Evolutionary conservation across 495 filamentous ascomycete genomes (phyloP), one percentile per base, ranked within the genome.

Genomic region (Penicillium dipodomyicola): DNA sequence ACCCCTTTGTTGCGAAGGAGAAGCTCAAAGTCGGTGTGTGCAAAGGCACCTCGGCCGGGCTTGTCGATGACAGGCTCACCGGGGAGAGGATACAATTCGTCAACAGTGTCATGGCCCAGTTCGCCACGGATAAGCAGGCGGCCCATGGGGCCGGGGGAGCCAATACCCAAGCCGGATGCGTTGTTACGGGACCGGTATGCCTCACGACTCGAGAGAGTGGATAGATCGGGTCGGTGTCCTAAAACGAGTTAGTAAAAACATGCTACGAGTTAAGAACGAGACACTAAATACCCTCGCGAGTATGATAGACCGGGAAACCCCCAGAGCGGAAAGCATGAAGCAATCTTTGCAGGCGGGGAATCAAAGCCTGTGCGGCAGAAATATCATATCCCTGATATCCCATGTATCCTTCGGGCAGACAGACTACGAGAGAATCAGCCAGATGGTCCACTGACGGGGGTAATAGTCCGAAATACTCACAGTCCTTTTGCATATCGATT

Each of bases 401-500:
- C 61, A 87, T 77, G 46, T 87, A 87, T 46, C 84, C 84, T 37
- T 77, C 80, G 22, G 72, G 65, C 14, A 73, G 66, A 65, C 84
- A 86, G 67, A 87, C 83, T 86, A 58, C 14, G 45, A 0, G 55
- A 35, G 41, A 40, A 37, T 35, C 35, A 46, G 30, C 22, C 32
- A 17, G 5, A 20, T 45, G 44, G 22, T 29, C n/a, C 2, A 23
- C 4, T 47, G 23, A 47, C 4, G 4, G 9, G 19, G 17, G 17
- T 19, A 42, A n/a, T 23, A 29, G 30, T 40, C 20, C 15, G 10
- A 59, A 23, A 49, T 55, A 72, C 78, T 59, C 63, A 85, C 83
- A 87, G 65, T 89, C 86, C 54, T 84, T 84, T 63, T 89, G 85
- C 85, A 89, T 88, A 70, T 89, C 85, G 60, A 89, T 85, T 32